Evolutionary conservation across 306 rosid genomes (phyloP), one percentile per base, ranked within the genome.

Genomic region (Gastrolobium villosum): DNA sequence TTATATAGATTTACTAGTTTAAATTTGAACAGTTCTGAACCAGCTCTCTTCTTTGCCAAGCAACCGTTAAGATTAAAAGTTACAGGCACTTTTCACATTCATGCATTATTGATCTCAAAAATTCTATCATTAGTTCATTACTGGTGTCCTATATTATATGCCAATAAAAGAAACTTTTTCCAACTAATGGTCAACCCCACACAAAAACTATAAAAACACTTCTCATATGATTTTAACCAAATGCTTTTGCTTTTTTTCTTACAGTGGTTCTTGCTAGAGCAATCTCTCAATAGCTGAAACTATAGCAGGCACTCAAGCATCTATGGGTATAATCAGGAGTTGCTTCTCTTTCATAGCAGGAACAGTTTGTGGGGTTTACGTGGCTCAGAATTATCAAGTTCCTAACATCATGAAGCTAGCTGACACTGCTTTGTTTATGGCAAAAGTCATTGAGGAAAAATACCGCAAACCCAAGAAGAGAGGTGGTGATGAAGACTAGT

Each of bases 361-460:
- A 48, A 88, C 93, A 7, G 82, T 75, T 13, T 34, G 80, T 15
- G 97, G 98, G 14, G 84, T 93, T 46, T 93, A 93, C 74, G 32
- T 91, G 60, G 97, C 96, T 35, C 98, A 93, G 82, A 93, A 93
- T 81, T 93, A 93, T 90, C 64, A 83, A 83, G 92, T 93, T 74
- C 98, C 98, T 5, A 86, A 91, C 67, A 70, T 93, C 74, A 87
- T 13, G 52, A 93, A 88, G 91, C 86, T 93, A 40, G 89, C 87
- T 34, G 79, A 89, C 81, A 86, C 94, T 9, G 89, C 92, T 8
- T 31, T 87, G 44, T 73, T 87, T 75, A 87, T 82, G 85, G 94
- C 89, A 30, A 88, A 83, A 75, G 65, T 78, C 9, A 9, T 87
- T 0, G 98, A 91, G 80, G 93, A 87, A 75, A 80, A 78, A 75